Conservation (phyloP, 2,329 filamentous ascomycete species). For the Aspergillus sp. region DNA sequence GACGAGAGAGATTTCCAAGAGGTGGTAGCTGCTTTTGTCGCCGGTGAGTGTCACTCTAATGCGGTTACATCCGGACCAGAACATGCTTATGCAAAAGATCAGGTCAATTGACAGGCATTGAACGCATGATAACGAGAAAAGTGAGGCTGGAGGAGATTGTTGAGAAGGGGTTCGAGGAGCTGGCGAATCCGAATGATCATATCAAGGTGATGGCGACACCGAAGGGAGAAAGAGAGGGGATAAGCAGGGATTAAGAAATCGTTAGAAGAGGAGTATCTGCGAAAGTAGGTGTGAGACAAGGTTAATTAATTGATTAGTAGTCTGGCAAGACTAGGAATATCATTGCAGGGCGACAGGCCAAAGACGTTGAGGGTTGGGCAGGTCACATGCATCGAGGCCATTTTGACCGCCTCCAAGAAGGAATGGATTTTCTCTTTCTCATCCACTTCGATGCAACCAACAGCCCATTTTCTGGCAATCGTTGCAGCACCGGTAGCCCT, state of each 20-base stretch:
- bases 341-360: not conserved
- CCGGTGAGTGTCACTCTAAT: constrained; percentile 1
- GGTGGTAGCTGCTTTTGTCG: constrained; percentile 9
- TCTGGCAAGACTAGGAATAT: too few relatives aligned
- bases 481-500: too few relatives aligned
- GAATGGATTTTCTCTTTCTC: not conserved
- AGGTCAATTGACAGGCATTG: constrained; percentile 14
- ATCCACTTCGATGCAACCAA: not conserved
- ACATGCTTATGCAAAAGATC: not conserved
- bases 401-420: not conserved
- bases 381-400: not conserved
- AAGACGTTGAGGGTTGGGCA: not conserved
- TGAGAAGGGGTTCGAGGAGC: constrained; percentile 12
- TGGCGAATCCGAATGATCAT: constrained; percentile 13
- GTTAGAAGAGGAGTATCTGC: not conserved
- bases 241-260: not conserved
- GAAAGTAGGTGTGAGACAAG: not conserved
- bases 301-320: not conserved
- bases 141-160: constrained; percentile 11
- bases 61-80: not conserved
- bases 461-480: not conserved
- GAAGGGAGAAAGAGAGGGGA: not conserved
- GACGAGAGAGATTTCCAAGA: constrained; percentile 9
- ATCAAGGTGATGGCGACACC: constrained; percentile 15
- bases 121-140: constrained; percentile 9